These are phyloP conservation scores for Gamsiella multidivaricata DNA, from an alignment of 192 early-diverging fungal genomes.

Conservation along the genomic window DNA sequence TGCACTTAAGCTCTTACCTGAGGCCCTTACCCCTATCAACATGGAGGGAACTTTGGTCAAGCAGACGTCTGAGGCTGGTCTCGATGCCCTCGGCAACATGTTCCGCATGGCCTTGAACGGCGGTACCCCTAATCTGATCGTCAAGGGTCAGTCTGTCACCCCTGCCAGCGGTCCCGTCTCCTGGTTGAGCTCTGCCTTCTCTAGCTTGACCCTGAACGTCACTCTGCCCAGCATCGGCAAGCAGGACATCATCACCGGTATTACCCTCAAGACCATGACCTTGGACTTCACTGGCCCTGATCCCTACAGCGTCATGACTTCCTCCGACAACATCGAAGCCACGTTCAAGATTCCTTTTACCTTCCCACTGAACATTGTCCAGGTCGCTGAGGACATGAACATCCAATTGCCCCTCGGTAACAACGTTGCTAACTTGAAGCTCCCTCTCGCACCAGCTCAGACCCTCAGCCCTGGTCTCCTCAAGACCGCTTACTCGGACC, in stretches of 20 bases:
- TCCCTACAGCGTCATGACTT: slow-evolving; percentile 61
- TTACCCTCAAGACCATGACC: slow-evolving; percentile 64
- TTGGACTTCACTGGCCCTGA: slow-evolving; percentile 57
- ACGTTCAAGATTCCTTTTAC: slow-evolving; percentile 69
- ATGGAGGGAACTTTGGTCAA: slow-evolving; percentile 57
- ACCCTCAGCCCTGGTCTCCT: slow-evolving; percentile 61
- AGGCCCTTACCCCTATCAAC: slow-evolving; percentile 16
- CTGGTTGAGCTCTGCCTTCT: slow-evolving; percentile 64
- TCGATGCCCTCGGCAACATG: slow-evolving; percentile 59
- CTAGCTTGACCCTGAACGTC: slow-evolving; percentile 62
- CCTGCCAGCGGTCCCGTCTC: slow-evolving; percentile 57
- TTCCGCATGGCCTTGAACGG: slow-evolving; percentile 64
- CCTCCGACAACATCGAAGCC: slow-evolving; percentile 59
- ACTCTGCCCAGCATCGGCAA: slow-evolving; percentile 54
- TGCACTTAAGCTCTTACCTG: slow-evolving; percentile 37
- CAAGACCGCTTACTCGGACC: slow-evolving; percentile 56
- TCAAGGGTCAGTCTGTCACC: slow-evolving; percentile 60
- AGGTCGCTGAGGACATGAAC: slow-evolving; percentile 64
- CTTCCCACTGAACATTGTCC: slow-evolving; percentile 65
- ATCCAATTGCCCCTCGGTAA: slow-evolving; percentile 51
- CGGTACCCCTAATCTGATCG: slow-evolving; percentile 56
- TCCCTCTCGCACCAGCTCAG: slow-evolving; percentile 41
- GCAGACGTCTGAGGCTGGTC: slow-evolving; percentile 56
- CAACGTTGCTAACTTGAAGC: slow-evolving; percentile 42
- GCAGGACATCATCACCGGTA: slow-evolving; percentile 64